Conservation (phyloP, 2,329 filamentous ascomycete genomes). For the Hymenoscyphus infarciens region DNA sequence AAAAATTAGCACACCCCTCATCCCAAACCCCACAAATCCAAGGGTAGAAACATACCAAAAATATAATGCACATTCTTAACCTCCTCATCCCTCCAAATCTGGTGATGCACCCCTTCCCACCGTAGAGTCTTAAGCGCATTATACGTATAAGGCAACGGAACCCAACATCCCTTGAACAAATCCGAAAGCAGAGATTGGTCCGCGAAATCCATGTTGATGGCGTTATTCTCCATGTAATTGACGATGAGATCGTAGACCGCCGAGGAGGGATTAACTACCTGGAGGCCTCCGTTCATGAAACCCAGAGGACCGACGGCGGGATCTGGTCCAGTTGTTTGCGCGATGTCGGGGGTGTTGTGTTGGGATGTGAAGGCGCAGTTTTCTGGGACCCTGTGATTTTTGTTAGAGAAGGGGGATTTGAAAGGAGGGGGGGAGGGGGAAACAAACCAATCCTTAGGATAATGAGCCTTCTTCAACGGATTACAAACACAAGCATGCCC, state of each 20-base stretch:
- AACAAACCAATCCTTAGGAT: slow-evolving; percentile 68
- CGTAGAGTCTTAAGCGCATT: slow-evolving; percentile 61
- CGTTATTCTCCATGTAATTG: slow-evolving; percentile 46
- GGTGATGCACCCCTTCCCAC: slow-evolving; percentile 48
- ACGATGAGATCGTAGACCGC: slow-evolving; percentile 49
- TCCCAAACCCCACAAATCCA: neutral
- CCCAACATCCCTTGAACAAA: slow-evolving; percentile 54
- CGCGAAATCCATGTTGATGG: slow-evolving; percentile 51
- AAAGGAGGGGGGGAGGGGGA: neutral
- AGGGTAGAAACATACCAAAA: slow-evolving; percentile 30
- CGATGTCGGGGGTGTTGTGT: slow-evolving; percentile 44
- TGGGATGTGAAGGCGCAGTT: slow-evolving; percentile 59
- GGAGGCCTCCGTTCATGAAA: slow-evolving; percentile 54
- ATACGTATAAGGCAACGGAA: slow-evolving; percentile 56
- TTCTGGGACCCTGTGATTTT: slow-evolving; percentile 39
- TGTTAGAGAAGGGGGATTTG: too few species aligned
- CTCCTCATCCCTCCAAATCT: slow-evolving; percentile 54
- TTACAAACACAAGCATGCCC: slow-evolving; percentile 86
- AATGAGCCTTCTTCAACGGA: slow-evolving; percentile 72
- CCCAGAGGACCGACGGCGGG: slow-evolving; percentile 47
- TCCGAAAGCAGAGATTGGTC: slow-evolving; percentile 57
- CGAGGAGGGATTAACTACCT: slow-evolving; percentile 52
- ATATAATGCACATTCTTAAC: slow-evolving; percentile 61
- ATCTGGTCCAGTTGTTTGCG: slow-evolving; percentile 45
- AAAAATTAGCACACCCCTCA: neutral